Percentiles rank a stretch among this genome's conserved stretches.
These are phyloP conservation scores for Trichoderma atroviride DNA, from an alignment of 2,329 filamentous ascomycete species.

Conservation along the genomic window DNA sequence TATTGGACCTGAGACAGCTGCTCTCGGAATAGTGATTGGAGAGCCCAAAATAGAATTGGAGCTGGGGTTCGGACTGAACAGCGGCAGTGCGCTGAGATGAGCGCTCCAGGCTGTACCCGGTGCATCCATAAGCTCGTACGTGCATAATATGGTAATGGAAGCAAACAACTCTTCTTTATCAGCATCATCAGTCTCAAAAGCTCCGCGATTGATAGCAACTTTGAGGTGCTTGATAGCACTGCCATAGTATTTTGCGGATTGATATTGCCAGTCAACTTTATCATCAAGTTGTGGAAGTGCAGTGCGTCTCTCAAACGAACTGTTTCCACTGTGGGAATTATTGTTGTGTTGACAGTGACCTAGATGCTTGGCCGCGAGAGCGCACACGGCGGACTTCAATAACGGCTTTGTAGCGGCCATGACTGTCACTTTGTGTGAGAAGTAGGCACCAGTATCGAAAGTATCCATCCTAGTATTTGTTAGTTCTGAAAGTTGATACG, in stretches of 20 bases:
- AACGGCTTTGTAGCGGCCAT: conserved; percentile 16
- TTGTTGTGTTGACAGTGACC: neutral
- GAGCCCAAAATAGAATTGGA: neutral
- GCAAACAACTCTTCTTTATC: conserved; percentile 15
- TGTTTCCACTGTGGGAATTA: neutral
- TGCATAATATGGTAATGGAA: conserved; percentile 15
- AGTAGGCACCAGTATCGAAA: conserved; percentile 19
- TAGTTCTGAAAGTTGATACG: neutral
- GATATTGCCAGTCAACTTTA: conserved; percentile 17
- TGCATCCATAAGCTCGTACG: conserved; percentile 16
- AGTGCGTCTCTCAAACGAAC: neutral
- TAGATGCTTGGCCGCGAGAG: conserved; percentile 11
- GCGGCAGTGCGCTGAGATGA: conserved; percentile 16
- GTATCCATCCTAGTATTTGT: conserved; percentile 6
- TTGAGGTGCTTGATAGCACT: conserved; percentile 16
- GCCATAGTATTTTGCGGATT: conserved; percentile 10
- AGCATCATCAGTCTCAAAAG: conserved; percentile 14
- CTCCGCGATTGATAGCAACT: conserved; percentile 1
- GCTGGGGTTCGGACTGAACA: neutral
- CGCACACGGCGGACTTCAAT: conserved; percentile 16
- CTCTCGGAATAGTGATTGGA: conserved; percentile 14
- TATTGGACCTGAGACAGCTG: conserved; percentile 12
- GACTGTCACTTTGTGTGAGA: conserved; percentile 17
- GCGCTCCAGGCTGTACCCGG: conserved; percentile 19
- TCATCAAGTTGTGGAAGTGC: neutral